Evolutionary conservation across 2,329 filamentous ascomycete species (phyloP).

Genomic region (Ophiostoma ulmi): DNA sequence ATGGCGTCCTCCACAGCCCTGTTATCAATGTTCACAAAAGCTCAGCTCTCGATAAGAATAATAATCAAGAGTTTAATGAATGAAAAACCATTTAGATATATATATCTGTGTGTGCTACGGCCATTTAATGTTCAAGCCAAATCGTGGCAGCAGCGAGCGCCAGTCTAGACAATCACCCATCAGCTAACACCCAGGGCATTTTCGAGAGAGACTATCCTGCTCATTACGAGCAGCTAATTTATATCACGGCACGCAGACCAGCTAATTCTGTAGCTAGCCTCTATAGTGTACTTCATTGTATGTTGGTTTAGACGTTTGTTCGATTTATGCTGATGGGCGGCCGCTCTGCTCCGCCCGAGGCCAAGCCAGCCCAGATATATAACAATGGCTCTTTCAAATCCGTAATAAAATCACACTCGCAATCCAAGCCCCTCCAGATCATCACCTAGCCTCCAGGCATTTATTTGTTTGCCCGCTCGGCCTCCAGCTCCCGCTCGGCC

Average conservation of each 20-base stretch:
- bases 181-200: neutral
- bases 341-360: neutral
- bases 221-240: neutral
- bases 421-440: neutral
- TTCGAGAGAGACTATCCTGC: neutral
- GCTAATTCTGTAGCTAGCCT: neutral
- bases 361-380: slow-evolving; percentile 7
- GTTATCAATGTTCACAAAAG: neutral
- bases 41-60: neutral
- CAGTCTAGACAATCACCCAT: neutral
- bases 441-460: neutral
- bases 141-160: neutral
- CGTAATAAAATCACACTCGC: neutral
- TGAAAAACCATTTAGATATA: neutral
- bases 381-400: slow-evolving; percentile 13
- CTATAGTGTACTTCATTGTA: neutral
- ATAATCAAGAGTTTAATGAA: neutral
- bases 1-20: neutral
- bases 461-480: slow-evolving; percentile 46
- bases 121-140: neutral
- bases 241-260: neutral
- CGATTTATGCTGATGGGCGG: slow-evolving; percentile 1
- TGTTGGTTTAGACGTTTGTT: neutral
- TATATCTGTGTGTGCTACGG: neutral
- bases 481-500: slow-evolving; percentile 88